phyloP scores from a whole-genome alignment of 257 asterid genomes.

The Fraxinus pennsylvanica region DNA sequence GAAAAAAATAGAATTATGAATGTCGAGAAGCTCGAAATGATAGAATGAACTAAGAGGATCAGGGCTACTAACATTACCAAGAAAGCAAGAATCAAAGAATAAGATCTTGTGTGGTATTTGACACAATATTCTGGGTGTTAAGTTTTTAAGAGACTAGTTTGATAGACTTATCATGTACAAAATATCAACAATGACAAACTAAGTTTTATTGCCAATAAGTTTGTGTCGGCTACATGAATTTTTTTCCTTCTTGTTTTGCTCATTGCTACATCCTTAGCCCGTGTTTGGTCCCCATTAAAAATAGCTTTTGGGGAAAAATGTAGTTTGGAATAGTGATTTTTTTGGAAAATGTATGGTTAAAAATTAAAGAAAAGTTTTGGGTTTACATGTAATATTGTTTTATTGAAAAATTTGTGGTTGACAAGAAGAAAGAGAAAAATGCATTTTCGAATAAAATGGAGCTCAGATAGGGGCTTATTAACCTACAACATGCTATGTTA shows the following conservation, averaged over 20 bases:
- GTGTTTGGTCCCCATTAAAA: too few species aligned
- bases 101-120: not conserved
- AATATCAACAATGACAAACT: constrained; percentile 34
- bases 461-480: too few species aligned
- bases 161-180: not conserved
- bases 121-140: not conserved
- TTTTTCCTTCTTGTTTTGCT: not conserved
- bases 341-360: too few species aligned
- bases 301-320: too few species aligned
- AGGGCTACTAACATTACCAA: not conserved
- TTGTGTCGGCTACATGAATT: not conserved
- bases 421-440: too few species aligned
- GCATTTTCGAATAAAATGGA: too few species aligned
- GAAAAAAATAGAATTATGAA: not conserved
- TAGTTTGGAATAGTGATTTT: too few species aligned
- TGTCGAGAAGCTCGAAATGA: not conserved
- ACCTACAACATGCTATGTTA: not conserved
- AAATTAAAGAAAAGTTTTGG: too few species aligned
- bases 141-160: not conserved
- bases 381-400: too few species aligned
- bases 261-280: not conserved
- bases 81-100: not conserved
- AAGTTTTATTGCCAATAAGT: not conserved
- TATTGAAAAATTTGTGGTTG: too few species aligned
- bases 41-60: not conserved